Base-by-base conservation (phyloP, 164 flowering plant species). In the Platanus orientalis region DNA sequence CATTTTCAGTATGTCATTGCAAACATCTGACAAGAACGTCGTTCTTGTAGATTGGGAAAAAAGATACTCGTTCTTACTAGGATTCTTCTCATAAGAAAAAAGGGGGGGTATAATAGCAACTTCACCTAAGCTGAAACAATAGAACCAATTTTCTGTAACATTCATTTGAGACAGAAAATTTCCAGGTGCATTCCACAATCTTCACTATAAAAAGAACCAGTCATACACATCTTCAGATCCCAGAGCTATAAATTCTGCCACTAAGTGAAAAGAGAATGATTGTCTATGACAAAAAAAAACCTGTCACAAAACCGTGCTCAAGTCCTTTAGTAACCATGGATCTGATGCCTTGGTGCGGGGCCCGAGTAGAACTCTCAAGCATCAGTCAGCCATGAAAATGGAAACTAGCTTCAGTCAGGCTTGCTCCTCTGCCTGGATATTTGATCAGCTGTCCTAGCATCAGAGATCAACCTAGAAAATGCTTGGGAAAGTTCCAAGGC, bases 301-400 rank as follows among this genome's bases (percentile, higher is more conserved):
- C n/a, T n/a, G n/a, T n/a, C 10, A 5, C 5, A 34, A 5, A 10
- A 34, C 10, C 7, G 39, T 16, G 19, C 49, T 45, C 49, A 13
- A 1, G 20, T 45, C 13, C n/a, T 55, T 76, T 62, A 87, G 73
- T 85, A 82, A 29, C 93, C 90, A 71, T 85, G 83, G 6, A 79
- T 79, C 68, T 82, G 89, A 69, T 78, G 77, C 74, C 85, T 81
- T 13, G 79, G 61, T 0, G 78, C 39, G 10, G 83, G 71, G 17
- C 78, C 79, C 6, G 56, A 26, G 27, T 53, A 13, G 23, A 53
- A 53, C 32, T 53, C 56, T 5, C 56, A n/a, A 25, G 56, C 14
- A 53, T 53, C 50, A 53, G 61, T 76, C 36, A 83, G 75, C 39
- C 90, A 80, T 16, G 99, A 91, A 69, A 92, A 94, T 10, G 96